A percentile compares a stretch with the other conserved stretches of the same genome.
These are phyloP conservation scores for Spiraea crenata DNA, from an alignment of 331 rosid genomes.

Conservation along the genomic window DNA sequence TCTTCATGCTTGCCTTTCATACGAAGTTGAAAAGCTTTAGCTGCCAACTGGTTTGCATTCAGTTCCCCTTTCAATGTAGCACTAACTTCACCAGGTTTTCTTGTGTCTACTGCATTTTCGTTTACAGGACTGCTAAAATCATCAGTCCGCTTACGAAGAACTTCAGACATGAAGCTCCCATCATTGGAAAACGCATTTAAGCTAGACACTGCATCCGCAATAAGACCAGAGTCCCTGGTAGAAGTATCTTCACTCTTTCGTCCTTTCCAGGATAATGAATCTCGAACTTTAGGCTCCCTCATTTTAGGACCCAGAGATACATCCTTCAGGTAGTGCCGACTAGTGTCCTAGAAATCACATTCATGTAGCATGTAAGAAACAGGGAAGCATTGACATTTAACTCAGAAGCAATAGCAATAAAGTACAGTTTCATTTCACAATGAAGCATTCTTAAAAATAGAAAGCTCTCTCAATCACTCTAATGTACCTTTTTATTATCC, in stretches of 20 bases:
- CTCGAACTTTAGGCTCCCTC: slow-evolving; percentile 78
- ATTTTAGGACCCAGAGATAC: slow-evolving; percentile 50
- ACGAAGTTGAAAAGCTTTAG: slow-evolving; percentile 94
- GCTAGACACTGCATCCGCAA: slow-evolving; percentile 69
- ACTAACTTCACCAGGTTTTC: slow-evolving; percentile 31
- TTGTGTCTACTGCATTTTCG: slow-evolving; percentile 35
- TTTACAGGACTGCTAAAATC: slow-evolving; percentile 36
- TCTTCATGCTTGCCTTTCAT: slow-evolving; percentile 87
- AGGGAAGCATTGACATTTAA: neutral
- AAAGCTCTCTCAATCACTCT: slow-evolving; percentile 12
- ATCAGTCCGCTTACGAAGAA: slow-evolving; percentile 34
- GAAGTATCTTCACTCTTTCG: slow-evolving; percentile 40
- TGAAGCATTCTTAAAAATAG: neutral
- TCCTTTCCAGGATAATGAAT: slow-evolving; percentile 78
- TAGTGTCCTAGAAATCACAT: slow-evolving; percentile 26
- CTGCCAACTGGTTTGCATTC: slow-evolving; percentile 92
- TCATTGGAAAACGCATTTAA: slow-evolving; percentile 66
- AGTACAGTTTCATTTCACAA: neutral
- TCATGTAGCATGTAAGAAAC: slow-evolving; percentile 14
- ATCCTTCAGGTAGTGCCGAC: slow-evolving; percentile 57
- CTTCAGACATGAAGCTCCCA: slow-evolving; percentile 62
- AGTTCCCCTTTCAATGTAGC: slow-evolving; percentile 39
- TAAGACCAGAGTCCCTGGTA: slow-evolving; percentile 47
- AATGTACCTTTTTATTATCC: slow-evolving; percentile 43
- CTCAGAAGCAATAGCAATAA: neutral